These are phyloP conservation scores for Immersiella caudata DNA, from an alignment of 495 filamentous ascomycete species.

Conservation along the genomic window DNA sequence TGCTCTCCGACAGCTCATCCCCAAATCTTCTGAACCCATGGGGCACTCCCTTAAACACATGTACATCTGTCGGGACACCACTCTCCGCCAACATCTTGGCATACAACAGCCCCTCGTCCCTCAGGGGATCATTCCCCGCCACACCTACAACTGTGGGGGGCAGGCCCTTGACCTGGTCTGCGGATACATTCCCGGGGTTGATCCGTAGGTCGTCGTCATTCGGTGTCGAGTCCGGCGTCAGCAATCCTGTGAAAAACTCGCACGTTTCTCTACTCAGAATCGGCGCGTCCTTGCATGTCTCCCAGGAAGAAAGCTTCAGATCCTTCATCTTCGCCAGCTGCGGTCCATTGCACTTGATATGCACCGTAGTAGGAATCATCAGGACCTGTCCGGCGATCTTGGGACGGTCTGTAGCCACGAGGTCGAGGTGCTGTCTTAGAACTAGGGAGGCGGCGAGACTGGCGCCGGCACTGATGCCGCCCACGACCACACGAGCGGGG, in stretches of 20 bases:
- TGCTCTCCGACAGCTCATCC: constrained; percentile 37
- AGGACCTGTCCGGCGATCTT: constrained; percentile 48
- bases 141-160: constrained; percentile 42
- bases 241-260: constrained; percentile 38
- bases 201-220: constrained; percentile 33
- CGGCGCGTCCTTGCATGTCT: constrained; percentile 45
- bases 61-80: constrained; percentile 48
- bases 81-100: constrained; percentile 47
- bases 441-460: constrained; percentile 45
- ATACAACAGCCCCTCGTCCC: constrained; percentile 52
- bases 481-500: constrained; percentile 44
- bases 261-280: constrained; percentile 38
- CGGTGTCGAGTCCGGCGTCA: constrained; percentile 33
- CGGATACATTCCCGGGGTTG: constrained; percentile 46
- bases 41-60: constrained; percentile 50
- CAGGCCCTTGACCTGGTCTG: constrained; percentile 42
- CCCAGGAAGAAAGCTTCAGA: constrained; percentile 39
- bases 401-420: constrained; percentile 25
- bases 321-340: constrained; percentile 40
- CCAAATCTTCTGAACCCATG: constrained; percentile 50
- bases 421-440: constrained; percentile 36
- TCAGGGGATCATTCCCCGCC: constrained; percentile 38
- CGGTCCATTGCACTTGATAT: constrained; percentile 38
- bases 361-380: constrained; percentile 46
- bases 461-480: constrained; percentile 53